Conservation (phyloP, 108 stramenopile genomes). For the Aurantiochytrium sp. region DNA sequence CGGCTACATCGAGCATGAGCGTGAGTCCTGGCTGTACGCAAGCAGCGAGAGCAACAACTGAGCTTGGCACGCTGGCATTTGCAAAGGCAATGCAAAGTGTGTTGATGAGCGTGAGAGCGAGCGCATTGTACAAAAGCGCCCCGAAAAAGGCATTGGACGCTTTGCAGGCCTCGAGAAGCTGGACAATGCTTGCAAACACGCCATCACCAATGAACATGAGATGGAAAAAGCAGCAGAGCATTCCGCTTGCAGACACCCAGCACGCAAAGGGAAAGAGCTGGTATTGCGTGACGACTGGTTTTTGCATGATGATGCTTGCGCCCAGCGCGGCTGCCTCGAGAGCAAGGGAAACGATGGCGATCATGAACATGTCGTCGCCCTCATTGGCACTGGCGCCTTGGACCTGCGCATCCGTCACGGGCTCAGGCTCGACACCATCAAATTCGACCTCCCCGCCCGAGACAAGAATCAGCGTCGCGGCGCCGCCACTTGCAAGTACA, state of each 20-base stretch:
- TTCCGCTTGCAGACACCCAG: neutral
- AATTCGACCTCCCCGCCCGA: neutral
- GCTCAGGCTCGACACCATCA: neutral
- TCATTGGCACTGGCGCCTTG: neutral
- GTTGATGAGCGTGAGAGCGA: neutral
- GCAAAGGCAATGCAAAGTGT: slow-evolving; percentile 1
- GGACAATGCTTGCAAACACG: neutral
- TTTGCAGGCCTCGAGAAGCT: neutral
- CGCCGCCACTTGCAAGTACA: neutral
- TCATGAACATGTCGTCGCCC: neutral
- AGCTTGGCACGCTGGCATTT: neutral
- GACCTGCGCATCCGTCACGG: neutral
- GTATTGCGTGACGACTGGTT: neutral
- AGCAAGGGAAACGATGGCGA: neutral
- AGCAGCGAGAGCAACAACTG: neutral
- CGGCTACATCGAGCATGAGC: neutral
- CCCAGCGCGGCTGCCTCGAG: neutral
- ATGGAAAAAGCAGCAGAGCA: neutral
- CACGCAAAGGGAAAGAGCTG: neutral
- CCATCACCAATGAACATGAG: neutral
- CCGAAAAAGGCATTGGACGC: neutral
- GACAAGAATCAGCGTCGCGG: neutral
- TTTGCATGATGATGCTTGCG: neutral
- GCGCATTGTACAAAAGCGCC: neutral
- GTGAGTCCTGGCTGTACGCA: neutral